phyloP scores from a whole-genome alignment of 2,329 filamentous ascomycete genomes.

The Hymenoscyphus occultus region DNA sequence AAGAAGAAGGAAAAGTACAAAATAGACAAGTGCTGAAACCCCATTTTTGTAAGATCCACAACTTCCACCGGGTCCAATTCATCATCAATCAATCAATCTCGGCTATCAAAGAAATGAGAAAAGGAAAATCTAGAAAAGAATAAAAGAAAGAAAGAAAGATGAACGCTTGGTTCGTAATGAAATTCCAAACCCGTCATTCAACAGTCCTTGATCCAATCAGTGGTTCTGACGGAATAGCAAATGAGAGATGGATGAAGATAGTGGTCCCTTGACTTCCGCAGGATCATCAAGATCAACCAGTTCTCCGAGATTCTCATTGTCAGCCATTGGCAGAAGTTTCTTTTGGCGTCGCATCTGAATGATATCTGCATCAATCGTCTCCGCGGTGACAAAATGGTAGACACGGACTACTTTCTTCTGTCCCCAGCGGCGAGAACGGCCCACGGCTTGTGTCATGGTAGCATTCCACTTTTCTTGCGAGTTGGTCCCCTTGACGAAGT shows the following conservation, averaged over 20 bases:
- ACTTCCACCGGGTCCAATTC: background rate
- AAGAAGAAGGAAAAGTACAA: background rate
- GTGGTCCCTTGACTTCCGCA: background rate
- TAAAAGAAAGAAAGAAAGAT: background rate
- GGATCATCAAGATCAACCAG: background rate
- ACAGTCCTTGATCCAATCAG: background rate
- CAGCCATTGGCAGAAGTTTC: background rate
- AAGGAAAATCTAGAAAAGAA: background rate
- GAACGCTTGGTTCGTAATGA: background rate
- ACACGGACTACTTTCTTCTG: conserved; percentile 56
- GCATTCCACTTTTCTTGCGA: conserved; percentile 54
- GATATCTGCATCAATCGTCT: conserved; percentile 20
- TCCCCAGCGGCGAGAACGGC: conserved; percentile 55
- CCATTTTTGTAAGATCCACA: conserved; percentile 1
- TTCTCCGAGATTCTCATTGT: background rate
- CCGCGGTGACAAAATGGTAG: conserved; percentile 39
- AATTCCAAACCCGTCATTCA: background rate
- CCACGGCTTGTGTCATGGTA: conserved; percentile 61
- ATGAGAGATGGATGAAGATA: conserved; percentile 1
- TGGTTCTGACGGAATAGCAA: background rate
- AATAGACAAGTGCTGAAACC: background rate
- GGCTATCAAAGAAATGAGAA: background rate
- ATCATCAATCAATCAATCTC: background rate
- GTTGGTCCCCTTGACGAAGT: conserved; percentile 40
- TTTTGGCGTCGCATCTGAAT: conserved; percentile 13